A percentile compares a stretch with the other conserved stretches of the same genome.
Evolutionary conservation across 176 grass and related monocot genomes (phyloP).

Genomic region (Bromus sterilis): DNA sequence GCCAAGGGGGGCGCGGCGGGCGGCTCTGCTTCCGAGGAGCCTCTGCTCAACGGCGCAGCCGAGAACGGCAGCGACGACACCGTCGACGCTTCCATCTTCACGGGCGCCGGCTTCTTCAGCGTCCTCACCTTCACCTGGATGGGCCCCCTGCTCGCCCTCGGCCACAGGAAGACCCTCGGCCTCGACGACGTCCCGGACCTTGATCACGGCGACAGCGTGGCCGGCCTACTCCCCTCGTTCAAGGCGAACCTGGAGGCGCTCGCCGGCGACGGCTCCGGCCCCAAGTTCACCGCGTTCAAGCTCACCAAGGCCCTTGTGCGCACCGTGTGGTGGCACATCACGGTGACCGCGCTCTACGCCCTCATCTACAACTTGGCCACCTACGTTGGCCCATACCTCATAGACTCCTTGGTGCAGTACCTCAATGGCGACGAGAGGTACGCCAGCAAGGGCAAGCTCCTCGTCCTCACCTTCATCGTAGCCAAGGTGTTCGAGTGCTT

Average conservation of each 20-base stretch:
- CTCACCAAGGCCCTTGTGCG: conserved; percentile 60
- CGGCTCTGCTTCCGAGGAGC: conserved; percentile 33
- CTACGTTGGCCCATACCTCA: conserved; percentile 84
- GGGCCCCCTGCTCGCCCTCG: conserved; percentile 42
- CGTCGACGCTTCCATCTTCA: conserved; percentile 32
- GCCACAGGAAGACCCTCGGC: conserved; percentile 54
- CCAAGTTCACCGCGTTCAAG: conserved; percentile 51
- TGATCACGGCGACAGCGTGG: conserved; percentile 39
- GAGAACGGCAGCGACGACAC: neutral
- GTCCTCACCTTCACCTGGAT: conserved; percentile 78
- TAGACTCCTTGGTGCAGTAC: conserved; percentile 79
- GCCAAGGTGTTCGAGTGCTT: conserved; percentile 71
- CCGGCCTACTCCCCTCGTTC: conserved; percentile 45
- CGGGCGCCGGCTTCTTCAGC: conserved; percentile 59
- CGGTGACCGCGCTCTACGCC: conserved; percentile 57
- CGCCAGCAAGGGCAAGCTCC: conserved; percentile 42
- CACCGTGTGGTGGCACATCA: conserved; percentile 49
- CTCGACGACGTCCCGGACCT: conserved; percentile 65
- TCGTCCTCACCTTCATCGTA: conserved; percentile 52
- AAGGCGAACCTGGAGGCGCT: conserved; percentile 45
- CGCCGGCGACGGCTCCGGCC: neutral
- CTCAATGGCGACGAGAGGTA: conserved; percentile 53
- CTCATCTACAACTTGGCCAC: conserved; percentile 52
- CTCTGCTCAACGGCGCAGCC: conserved; percentile 45
- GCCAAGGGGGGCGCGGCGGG: neutral